Evolutionary conservation across 257 asterid species (phyloP).

Genomic region (Verbascum thapsus): DNA sequence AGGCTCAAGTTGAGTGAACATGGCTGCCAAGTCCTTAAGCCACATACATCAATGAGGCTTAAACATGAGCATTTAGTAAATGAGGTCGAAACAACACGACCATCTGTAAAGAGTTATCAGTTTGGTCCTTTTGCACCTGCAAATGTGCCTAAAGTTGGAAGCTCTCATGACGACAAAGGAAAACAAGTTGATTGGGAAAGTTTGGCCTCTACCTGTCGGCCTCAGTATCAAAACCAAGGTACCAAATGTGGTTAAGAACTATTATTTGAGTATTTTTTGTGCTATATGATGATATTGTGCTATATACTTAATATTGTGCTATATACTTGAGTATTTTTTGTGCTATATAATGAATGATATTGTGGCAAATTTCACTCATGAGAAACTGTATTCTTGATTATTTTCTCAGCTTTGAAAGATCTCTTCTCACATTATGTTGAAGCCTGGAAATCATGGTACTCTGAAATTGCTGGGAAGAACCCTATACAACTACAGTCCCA

Average conservation of each 20-base stretch:
- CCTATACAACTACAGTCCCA: conserved; percentile 54
- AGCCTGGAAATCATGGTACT: conserved; percentile 95
- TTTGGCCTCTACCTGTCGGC: conserved; percentile 70
- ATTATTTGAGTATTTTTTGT: neutral
- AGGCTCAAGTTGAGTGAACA: conserved; percentile 54
- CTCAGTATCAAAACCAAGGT: conserved; percentile 96
- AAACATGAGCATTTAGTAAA: conserved; percentile 56
- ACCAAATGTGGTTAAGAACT: conserved; percentile 11
- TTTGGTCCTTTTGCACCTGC: conserved; percentile 98
- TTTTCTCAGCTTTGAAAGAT: conserved; percentile 74
- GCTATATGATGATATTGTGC: too few relatives aligned
- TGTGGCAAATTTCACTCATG: conserved; percentile 9
- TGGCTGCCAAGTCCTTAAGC: conserved; percentile 32
- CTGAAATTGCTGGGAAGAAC: conserved; percentile 82
- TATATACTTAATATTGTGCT: too few relatives aligned
- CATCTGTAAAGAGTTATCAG: conserved; percentile 50
- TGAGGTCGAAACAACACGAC: conserved; percentile 45
- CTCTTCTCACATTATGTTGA: conserved; percentile 86
- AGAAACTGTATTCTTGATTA: conserved; percentile 32
- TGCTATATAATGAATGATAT: too few relatives aligned
- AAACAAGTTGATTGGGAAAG: conserved; percentile 67
- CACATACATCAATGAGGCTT: conserved; percentile 40
- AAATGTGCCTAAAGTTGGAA: conserved; percentile 50
- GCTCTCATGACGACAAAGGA: conserved; percentile 44
- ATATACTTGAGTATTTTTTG: neutral